Evolutionary conservation across 129 eudicot genomes (phyloP), one percentile per base, ranked within the genome.

Genomic region (Smallanthus sonchifolius): DNA sequence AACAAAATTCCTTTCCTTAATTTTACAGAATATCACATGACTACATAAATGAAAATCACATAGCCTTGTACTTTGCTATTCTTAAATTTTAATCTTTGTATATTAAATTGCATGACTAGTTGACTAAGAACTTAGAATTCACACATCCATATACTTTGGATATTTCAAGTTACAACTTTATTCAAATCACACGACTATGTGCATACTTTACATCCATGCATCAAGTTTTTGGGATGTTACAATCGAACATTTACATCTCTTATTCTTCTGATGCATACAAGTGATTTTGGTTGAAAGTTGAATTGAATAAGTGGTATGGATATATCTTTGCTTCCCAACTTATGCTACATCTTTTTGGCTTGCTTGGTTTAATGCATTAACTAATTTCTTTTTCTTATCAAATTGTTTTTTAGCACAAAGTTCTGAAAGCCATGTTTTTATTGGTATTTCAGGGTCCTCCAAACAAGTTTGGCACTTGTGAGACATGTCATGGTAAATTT

Each of bases 401-500:
- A 9, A 15, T 32, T n/a, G 10, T 15, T 34, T 59, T n/a, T 61
- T 45, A 51, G 42, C 38, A 10, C 45, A 28, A 49, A 45, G 45
- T 55, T 61, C 48, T 74, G 7, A 69, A 77, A 47, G 63, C 42
- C 34, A 15, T 2, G 62, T 7, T 43, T 78, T 48, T 75, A 0
- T 68, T 64, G 75, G 73, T 45, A 38, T 77, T 84, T 45, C 80
- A 94, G 98, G 99, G 99, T 42, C 97, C 99, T 69, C 86, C 99
- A 45, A 87, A 81, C 84, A 88, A 91, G 82, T 16, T 9, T 11
- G 90, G 88, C 37, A 64, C 38, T 14, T 95, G 99, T 64, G 83
- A 80, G 60, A 95, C 99, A 15, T 95, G 99, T 60, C 67, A 79
- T 68, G 96, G 89, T 32, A 73, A 51, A 2, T 91, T 81, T 66